Base-by-base conservation (phyloP, 805 yeast species). In the Ogataea paradorogensis region DNA sequence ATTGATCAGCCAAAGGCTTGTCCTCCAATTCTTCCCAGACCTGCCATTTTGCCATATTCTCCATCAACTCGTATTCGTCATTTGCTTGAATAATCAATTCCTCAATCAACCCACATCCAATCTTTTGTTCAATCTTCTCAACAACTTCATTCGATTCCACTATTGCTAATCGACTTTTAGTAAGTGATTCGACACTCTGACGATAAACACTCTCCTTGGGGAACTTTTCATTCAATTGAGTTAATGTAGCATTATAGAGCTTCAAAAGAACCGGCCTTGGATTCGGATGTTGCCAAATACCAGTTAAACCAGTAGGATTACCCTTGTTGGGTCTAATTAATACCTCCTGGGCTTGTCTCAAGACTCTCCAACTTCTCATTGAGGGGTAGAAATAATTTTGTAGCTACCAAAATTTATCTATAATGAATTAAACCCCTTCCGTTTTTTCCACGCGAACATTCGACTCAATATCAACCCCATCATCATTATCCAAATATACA, bases 21-120 rank as follows among this genome's bases (percentile, higher is more conserved):
- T 84, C 95, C 61, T 78, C 86, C 44, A 86, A 73, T 47, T 80
- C 85, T 53, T 83, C 89, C 95, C 95, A 87, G 27, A 62, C 71
- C 62, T 82, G 80, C 74, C 82, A 75, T 47, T 73, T 76, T 35
- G 82, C 81, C 70, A 87, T 67, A 59, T 80, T 73, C 55, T 76
- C 67, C 34, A 85, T 81, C 52, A 87, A 72, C 40, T 71, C 73
- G 53, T 77, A 76, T 66, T 87, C 95, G 44, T 85, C 93, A 52
- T 80, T 75, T 11, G 95, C 95, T 68, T 87, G 95, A 44, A 85
- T 71, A 40, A 87, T 58, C 43, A 87, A 66, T 68, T 87, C 95
- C 66, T 87, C 95, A 47, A 86, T 80, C 54, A 87, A 74, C 2
- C 95, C 95, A 47, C 82, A 79, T 14, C 95, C 95, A 48, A 87